Conservation (phyloP, 139 green algal species). For the Coelastrella sp. region DNA sequence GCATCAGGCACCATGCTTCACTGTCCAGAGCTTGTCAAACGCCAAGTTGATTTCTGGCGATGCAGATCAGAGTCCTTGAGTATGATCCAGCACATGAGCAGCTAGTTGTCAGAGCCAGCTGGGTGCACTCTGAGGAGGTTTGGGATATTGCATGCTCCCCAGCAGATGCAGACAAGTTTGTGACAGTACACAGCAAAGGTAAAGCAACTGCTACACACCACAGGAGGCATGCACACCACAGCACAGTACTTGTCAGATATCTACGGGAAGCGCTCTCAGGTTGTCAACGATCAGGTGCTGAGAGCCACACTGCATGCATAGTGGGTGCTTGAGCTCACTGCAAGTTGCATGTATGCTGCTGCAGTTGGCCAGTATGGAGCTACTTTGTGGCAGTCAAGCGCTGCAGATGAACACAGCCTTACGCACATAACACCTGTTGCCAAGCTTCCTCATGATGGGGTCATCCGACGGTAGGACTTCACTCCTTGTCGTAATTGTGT, state of each 20-base stretch:
- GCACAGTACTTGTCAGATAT: no score
- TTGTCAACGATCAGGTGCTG: neutral
- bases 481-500: no score
- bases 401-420: neutral
- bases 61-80: conserved; percentile 75
- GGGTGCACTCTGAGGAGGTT: conserved; percentile 71
- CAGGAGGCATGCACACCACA: no score
- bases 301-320: neutral
- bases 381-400: conserved; percentile 65
- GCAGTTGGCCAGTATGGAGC: conserved; percentile 66
- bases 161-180: conserved; percentile 43
- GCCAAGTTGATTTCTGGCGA: neutral
- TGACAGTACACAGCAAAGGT: conserved; percentile 79
- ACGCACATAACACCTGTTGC: conserved; percentile 49
- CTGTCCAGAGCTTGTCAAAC: no score
- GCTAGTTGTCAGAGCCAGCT: conserved; percentile 50
- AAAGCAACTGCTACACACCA: neutral
- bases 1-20: neutral
- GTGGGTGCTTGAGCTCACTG: neutral
- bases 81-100: conserved; percentile 73
- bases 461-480: conserved; percentile 46
- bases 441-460: conserved; percentile 53
- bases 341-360: conserved; percentile 3
- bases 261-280: neutral
- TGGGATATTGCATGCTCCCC: conserved; percentile 75